Percentiles rank a stretch among this genome's conserved stretches.
These are phyloP conservation scores for Xylaria digitata DNA, from an alignment of 2,329 filamentous ascomycete species.

Conservation along the genomic window DNA sequence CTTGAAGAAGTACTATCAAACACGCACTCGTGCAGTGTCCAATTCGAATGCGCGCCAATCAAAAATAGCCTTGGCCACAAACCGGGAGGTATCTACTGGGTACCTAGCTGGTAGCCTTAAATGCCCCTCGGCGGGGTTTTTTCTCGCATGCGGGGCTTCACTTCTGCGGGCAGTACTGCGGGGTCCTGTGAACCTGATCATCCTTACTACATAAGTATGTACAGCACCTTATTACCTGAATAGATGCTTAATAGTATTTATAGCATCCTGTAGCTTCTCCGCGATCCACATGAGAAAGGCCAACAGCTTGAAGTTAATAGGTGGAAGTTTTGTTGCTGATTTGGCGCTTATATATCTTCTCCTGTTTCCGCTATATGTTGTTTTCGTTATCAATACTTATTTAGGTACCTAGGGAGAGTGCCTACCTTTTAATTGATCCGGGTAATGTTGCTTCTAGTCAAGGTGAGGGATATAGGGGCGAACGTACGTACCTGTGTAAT, in stretches of 20 bases:
- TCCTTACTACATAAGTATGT: too few species aligned
- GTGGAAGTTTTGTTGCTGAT: too few species aligned
- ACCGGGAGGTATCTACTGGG: background rate
- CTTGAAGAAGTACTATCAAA: too few species aligned
- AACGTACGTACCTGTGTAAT: too few species aligned
- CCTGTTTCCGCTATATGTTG: too few species aligned
- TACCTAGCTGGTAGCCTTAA: background rate
- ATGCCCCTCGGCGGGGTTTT: slow-evolving; percentile 5
- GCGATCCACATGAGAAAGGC: background rate
- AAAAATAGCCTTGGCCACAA: background rate
- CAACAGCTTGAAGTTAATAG: background rate
- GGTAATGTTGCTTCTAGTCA: too few species aligned
- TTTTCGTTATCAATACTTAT: too few species aligned
- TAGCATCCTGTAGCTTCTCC: background rate
- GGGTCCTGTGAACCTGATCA: slow-evolving; percentile 15
- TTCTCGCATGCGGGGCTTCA: slow-evolving; percentile 15
- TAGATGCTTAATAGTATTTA: background rate
- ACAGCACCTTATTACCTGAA: background rate
- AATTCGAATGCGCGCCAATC: slow-evolving; percentile 29
- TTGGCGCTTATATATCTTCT: too few species aligned
- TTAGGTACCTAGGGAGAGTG: too few species aligned
- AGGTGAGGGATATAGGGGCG: too few species aligned
- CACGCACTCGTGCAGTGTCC: too few species aligned
- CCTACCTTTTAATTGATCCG: too few species aligned
- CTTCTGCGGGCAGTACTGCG: slow-evolving; percentile 11